Evolutionary conservation across 192 early-diverging fungal species (phyloP), one percentile per base, ranked within the genome.

Genomic region (Gaertneriomyces semiglobifer): DNA sequence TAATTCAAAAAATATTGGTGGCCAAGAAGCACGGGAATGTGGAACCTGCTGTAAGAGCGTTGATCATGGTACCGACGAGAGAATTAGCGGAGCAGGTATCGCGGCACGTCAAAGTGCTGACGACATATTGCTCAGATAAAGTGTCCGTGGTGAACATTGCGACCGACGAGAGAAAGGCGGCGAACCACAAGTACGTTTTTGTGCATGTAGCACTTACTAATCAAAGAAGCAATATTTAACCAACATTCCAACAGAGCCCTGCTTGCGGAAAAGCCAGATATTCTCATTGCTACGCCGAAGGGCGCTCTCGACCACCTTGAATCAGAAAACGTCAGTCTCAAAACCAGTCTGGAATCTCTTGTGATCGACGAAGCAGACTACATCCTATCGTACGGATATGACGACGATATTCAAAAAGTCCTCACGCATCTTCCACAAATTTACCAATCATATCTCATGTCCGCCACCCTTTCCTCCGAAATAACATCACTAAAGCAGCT

Each of bases 341-440:
- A 75, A 41, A 70, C 79, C 4, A 66, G 75, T 7, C 74, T 96
- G 45, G 89, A 94, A 59, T 90, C 87, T 8, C 80, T 99, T 50
- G 92, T 97, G 14, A 91, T 99, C 50, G 96, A 98, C 59, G 96
- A 99, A 77, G 94, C 94, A 0, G 96, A 99, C 77, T 74, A 97
- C 57, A 87, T 99, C 1, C 75, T 95, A 54, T 93, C 91, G 44
- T 99, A 92, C 77, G 96, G 95, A 14, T 92, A 95, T 65, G 90
- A 93, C 66, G 88, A 90, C 44, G 96, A 99, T 71, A 73, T 99
- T 41, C 81, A 84, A 53, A 84, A 88, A 39, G 79, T 97, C 14
- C 66, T 93, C 44, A 70, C 79, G 9, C 81, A 83, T 53, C 71
- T 93, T 62, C 93, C 94, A 52, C 89, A 91, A 75, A 91, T 94